These are phyloP conservation scores for Ophiocytium majus DNA, from an alignment of 352 stramenopile species.

Conservation along the genomic window DNA sequence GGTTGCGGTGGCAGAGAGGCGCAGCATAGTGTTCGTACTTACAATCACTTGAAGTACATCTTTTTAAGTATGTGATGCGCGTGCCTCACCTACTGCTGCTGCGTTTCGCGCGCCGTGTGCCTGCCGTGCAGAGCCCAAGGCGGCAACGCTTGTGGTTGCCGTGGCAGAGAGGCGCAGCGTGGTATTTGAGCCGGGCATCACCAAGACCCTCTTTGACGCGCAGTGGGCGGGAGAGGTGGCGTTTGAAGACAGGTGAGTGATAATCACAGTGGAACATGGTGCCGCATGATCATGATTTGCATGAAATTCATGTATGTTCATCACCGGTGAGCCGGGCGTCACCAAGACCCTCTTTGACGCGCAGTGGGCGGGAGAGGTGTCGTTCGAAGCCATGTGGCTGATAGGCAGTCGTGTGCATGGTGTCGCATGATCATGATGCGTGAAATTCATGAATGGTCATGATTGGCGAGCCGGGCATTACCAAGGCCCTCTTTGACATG, in stretches of 20 bases:
- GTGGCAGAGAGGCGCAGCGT: conserved; percentile 38
- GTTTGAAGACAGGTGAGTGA: conserved; percentile 57
- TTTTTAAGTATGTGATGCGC: neutral
- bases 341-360: conserved; percentile 54
- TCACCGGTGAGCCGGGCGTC: too few species aligned
- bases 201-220: conserved; percentile 52
- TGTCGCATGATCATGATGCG: too few species aligned
- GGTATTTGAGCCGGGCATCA: conserved; percentile 51
- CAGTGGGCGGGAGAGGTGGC: conserved; percentile 52
- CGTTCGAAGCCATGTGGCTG: conserved; percentile 55
- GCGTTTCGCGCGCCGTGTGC: neutral
- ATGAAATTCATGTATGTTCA: too few species aligned
- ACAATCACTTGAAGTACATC: neutral
- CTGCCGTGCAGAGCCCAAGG: neutral
- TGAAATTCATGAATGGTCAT: too few species aligned
- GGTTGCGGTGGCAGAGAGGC: neutral
- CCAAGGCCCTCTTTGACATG: conserved; percentile 51
- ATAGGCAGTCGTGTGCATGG: too few species aligned
- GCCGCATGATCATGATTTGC: too few species aligned
- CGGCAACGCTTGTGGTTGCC: conserved; percentile 31
- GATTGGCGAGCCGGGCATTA: conserved; percentile 47
- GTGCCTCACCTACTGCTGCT: too few species aligned
- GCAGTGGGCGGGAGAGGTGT: conserved; percentile 52
- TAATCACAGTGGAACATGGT: too few species aligned
- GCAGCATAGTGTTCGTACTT: neutral